These are phyloP conservation scores for Aspergillus alliaceus DNA, from an alignment of 2,329 filamentous ascomycete species.

Conservation along the genomic window DNA sequence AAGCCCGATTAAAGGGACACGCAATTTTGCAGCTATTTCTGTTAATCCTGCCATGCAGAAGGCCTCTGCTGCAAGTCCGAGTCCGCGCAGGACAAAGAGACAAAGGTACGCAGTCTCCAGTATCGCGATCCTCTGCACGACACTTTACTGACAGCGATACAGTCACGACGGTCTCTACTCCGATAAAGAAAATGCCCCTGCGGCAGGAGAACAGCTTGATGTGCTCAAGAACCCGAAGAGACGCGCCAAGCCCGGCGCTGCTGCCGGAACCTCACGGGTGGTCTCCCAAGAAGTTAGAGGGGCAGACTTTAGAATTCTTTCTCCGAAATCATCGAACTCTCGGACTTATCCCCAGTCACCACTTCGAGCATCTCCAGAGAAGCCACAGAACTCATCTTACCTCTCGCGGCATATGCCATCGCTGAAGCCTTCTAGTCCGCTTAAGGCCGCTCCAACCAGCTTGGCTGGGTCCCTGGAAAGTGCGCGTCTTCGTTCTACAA, in stretches of 20 bases:
- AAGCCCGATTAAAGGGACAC: conserved; percentile 29
- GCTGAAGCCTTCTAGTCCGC: conserved; percentile 53
- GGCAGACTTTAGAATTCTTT: conserved; percentile 65
- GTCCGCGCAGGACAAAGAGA: conserved; percentile 30
- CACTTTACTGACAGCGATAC: conserved; percentile 15
- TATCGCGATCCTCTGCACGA: not conserved
- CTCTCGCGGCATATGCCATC: conserved; percentile 63
- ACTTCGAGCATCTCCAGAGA: conserved; percentile 45
- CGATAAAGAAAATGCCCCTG: conserved; percentile 73
- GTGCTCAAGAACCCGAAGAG: conserved; percentile 71
- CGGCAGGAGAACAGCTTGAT: conserved; percentile 40
- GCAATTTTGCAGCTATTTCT: conserved; percentile 30
- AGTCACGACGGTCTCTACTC: conserved; percentile 65
- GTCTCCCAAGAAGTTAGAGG: conserved; percentile 45
- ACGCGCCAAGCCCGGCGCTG: conserved; percentile 46
- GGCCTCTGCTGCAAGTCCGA: conserved; percentile 27
- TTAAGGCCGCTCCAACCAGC: conserved; percentile 31
- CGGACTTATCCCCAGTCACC: conserved; percentile 63
- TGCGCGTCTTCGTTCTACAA: conserved; percentile 25
- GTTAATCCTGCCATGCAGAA: conserved; percentile 28
- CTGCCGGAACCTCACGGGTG: conserved; percentile 39
- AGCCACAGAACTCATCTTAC: conserved; percentile 53
- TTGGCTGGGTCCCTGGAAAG: conserved; percentile 13
- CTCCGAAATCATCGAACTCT: conserved; percentile 79
- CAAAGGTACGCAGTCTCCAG: conserved; percentile 27